Base-by-base conservation (phyloP, 169 alveolate genomes). In the Plasmodium yoelii region DNA sequence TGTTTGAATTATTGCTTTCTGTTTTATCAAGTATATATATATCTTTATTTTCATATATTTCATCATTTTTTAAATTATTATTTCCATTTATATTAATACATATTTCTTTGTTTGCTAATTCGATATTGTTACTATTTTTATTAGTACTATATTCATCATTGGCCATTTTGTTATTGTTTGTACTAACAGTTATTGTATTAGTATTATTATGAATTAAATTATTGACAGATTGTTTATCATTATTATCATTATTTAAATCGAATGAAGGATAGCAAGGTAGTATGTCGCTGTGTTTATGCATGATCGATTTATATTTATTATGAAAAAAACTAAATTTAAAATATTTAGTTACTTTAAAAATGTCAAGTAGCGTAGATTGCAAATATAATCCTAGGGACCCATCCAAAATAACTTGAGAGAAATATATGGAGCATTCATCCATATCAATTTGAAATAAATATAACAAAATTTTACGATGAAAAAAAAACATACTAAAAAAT, bases 371-470 rank as follows among this genome's bases (percentile, higher is more conserved):
- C 44, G 63, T 87, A 51, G 92, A 74, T 75, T 94, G 91, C 42
- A 94, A 49, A 70, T 92, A 94, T 46, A 94, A 64, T 9, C 96
- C 96, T 3, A 94, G 46, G 8, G 94, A 92, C 8, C 94, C 94
- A 73, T 94, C 96, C 64, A 94, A 90, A 47, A 94, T 75, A 4
- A 91, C 92, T 19, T 93, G 91, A 92, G 90, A 87, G 87, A 92
- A 92, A 87, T 94, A 94, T 60, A 94, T 61, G 68, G 93, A 90
- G 64, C 96, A 94, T 75, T 94, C 96, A 74, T 94, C 95, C 88
- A 71, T 77, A 26, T 74, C 75, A 39, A 68, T 60, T 15, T 73
- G 69, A 18, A 19, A 69, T 15, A 57, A 12, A 47, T 61, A 57
- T 39, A 51, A 26, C 42, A 73, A 69, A 2, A 87, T 28, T 13